Base-by-base conservation (phyloP, 495 filamentous ascomycete species). In the Aspergillus kassunensis region DNA sequence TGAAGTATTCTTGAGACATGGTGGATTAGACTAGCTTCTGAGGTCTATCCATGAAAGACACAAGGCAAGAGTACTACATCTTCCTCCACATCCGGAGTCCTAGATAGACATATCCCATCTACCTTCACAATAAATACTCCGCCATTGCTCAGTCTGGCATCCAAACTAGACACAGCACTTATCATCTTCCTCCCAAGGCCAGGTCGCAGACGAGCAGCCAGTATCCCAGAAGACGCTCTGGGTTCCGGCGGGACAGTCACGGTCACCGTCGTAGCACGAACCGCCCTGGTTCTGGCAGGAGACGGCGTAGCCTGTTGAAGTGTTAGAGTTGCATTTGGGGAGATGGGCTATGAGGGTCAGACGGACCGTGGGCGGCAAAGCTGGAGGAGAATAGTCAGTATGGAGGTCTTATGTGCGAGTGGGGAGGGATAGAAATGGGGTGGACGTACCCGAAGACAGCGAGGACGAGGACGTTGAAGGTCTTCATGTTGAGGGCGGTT, bases 161-260 rank as follows among this genome's bases (percentile, higher is more conserved):
- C n/a, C n/a, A n/a, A n/a, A n/a, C 21, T 40, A 49, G 16, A 42
- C 37, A 33, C 48, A 51, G 48, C 48, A 51, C 48, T 42, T 51
- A 20, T 51, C 48, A 51, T 51, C 48, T 2, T 42, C 27, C 16
- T 31, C 16, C 48, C 36, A 51, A 2, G 36, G 37, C 48, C 48
- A 42, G 15, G 6, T n/a, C 2, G 48, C 48, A n/a, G n/a, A 20
- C 15, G 4, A 6, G 19, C 48, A 51, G 15, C 48, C 48, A 11
- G 48, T 33, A 19, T 51, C 48, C 48, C 48, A 51, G 6, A 42
- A 30, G 9, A 51, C 48, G 13, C 36, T 42, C 4, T 9, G 6
- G 10, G 37, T 51, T 6, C 48, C 48, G 20, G 36, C 23, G 16
- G 48, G 48, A 27, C 48, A 51, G 36, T 51, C 48, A 12, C 36